Conservation (phyloP, 305 asterid species). For the Plantago lanceolata region DNA sequence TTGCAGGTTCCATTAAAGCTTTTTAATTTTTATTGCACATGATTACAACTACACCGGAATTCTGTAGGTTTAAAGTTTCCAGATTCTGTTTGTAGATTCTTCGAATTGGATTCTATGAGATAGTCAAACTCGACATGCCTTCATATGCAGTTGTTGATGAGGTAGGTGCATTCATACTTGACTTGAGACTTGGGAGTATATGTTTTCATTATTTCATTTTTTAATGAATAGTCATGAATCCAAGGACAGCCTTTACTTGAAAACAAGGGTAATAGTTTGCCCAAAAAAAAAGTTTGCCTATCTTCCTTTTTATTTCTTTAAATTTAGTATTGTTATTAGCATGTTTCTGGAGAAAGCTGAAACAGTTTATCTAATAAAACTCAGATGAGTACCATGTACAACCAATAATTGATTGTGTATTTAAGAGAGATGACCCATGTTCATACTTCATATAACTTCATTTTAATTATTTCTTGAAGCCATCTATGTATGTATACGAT, state of each 20-base stretch:
- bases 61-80: conserved; percentile 15
- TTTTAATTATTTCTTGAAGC: neutral
- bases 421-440: neutral
- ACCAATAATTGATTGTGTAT: neutral
- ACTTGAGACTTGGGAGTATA: neutral
- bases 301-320: too few relatives aligned
- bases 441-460: neutral
- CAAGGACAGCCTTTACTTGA: neutral
- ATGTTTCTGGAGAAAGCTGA: neutral
- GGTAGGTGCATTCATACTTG: conserved; percentile 41
- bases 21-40: conserved; percentile 8
- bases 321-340: too few relatives aligned
- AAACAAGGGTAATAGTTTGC: neutral
- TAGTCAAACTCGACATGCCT: conserved; percentile 85
- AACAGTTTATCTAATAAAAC: neutral
- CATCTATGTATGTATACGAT: neutral
- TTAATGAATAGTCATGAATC: neutral
- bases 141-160: conserved; percentile 91
- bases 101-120: conserved; percentile 84
- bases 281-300: too few relatives aligned
- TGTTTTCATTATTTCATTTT: too few relatives aligned
- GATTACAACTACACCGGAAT: conserved; percentile 5
- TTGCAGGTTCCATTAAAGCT: conserved; percentile 47
- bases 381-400: neutral
- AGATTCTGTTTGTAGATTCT: conserved; percentile 57